Base-by-base conservation (phyloP, 331 rosid genomes). In the Malus hybrid region DNA sequence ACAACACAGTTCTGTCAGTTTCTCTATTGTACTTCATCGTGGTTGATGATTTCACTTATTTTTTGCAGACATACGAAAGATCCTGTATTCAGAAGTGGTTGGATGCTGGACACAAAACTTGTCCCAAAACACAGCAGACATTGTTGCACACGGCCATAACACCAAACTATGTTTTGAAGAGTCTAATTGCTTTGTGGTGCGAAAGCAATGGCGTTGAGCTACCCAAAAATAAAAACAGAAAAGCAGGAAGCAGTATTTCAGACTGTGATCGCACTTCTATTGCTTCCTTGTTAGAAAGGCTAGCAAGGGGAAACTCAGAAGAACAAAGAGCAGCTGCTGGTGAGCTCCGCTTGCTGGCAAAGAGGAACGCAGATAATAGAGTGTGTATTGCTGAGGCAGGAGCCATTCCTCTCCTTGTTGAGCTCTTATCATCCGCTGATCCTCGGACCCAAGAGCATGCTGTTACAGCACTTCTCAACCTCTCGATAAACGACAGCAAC, bases 361-460 rank as follows among this genome's bases (percentile, higher is more conserved):
- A 94, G 82, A 90, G 99, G 87, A 94, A 94, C 67, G 92, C 91
- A 0, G 99, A 92, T 82, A 92, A 94, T 73, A 67, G 99, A 82
- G 90, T 94, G 53, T 94, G 99, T 82, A 94, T 94, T 69, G 99
- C 97, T 4, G 99, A 92, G 75, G 92, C 99, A 48, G 99, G 99
- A 79, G 97, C 97, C 62, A 94, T 92, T 68, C 99, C 97, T 0
- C 94, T 89, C 80, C 99, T 94, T 28, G 96, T 92, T 39, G 96
- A 94, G 22, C 80, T 92, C 67, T 63, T 94, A 72, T 92, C 97
- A 53, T 92, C 96, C 13, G 26, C 74, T 1, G 99, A 94, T 67
- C 86, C 91, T 76, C 91, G 99, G 66, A 88, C 97, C 2, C 97
- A 94, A 80, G 99, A 92, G 79, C 99, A 94, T 18, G 99, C 99